A percentile compares a stretch with the other conserved stretches of the same genome.
These are phyloP conservation scores for Vigna unguiculata DNA, from an alignment of 306 rosid genomes.

Conservation along the genomic window DNA sequence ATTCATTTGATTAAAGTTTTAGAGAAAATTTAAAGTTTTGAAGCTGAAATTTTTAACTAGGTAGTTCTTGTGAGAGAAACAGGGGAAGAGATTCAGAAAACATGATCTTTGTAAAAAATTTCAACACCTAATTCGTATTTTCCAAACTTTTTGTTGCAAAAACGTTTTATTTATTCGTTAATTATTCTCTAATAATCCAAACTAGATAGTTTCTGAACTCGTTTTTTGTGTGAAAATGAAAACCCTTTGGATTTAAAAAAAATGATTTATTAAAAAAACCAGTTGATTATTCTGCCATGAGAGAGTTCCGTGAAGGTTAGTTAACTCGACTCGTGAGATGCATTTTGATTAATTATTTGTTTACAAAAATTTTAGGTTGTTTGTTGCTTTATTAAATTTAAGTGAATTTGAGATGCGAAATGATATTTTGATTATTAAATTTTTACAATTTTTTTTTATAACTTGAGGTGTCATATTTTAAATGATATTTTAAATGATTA, in stretches of 20 bases:
- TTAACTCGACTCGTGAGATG: neutral
- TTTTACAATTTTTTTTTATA: too few species aligned
- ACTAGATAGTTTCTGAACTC: too few species aligned
- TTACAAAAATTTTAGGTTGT: neutral
- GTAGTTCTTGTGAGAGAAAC: slow-evolving; percentile 35
- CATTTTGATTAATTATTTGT: neutral
- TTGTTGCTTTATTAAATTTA: neutral
- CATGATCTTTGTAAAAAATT: neutral
- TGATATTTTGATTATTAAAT: too few species aligned
- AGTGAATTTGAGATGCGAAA: neutral
- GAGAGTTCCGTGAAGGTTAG: neutral
- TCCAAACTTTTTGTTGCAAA: neutral
- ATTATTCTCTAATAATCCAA: too few species aligned
- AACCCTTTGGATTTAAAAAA: too few species aligned
- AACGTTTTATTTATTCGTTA: neutral
- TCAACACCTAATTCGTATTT: neutral
- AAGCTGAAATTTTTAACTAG: neutral
- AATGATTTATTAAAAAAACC: too few species aligned
- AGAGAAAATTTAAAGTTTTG: too few species aligned
- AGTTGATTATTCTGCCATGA: neutral
- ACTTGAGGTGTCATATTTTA: too few species aligned
- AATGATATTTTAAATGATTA: too few species aligned
- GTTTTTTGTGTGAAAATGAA: too few species aligned
- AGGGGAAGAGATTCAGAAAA: neutral
- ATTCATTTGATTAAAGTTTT: neutral